Base-by-base conservation (phyloP, 1,284 basidiomycete species). In the Polyporus tsugae region DNA sequence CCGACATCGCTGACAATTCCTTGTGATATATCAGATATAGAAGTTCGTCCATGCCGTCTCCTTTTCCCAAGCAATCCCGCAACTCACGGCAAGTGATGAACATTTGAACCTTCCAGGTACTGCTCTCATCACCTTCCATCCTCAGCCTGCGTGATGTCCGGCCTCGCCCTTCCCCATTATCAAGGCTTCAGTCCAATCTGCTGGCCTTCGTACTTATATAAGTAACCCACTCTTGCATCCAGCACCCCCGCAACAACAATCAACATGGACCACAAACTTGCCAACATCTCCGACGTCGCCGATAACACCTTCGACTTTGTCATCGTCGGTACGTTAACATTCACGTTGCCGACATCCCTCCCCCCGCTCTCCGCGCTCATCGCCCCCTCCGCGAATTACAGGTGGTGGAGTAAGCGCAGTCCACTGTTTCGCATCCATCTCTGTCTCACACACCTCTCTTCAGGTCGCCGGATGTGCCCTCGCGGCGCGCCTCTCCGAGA, bases 401-500 rank as follows among this genome's bases (percentile, higher is more conserved):
- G 46, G 46, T 49, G 46, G 46, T 25, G 46, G 46, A 49, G 46
- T 49, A 49, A 49, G 46, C 46, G 7, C 22, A 4, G 9, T 22
- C 22, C 17, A 15, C 7, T 4, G 46, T 49, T 25, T 13, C 9
- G 22, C 25, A 49, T 13, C 46, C 46, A 49, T 11, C 11, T 49
- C 22, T 49, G 2, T 49, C 39, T 42, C 25, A 35, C 4, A 22
- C 41, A 22, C 7, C 6, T 49, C 13, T 19, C 17, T 42, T 2
- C 53, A 69, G 68, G 33, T 69, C 7, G 57, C 68, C 1, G 68
- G 68, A 17, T 69, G 68, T n/a, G 68, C 63, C 33, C 57, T 73
- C 1, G 72, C 73, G 0, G 61, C 66, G 9, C 52, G 72, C 7
- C 62, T 74, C 25, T 70, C 57, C 44, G 70, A 73, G 62, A 60